phyloP scores from a whole-genome alignment of 2,329 filamentous ascomycete species.

The Colletotrichum australisinense region DNA sequence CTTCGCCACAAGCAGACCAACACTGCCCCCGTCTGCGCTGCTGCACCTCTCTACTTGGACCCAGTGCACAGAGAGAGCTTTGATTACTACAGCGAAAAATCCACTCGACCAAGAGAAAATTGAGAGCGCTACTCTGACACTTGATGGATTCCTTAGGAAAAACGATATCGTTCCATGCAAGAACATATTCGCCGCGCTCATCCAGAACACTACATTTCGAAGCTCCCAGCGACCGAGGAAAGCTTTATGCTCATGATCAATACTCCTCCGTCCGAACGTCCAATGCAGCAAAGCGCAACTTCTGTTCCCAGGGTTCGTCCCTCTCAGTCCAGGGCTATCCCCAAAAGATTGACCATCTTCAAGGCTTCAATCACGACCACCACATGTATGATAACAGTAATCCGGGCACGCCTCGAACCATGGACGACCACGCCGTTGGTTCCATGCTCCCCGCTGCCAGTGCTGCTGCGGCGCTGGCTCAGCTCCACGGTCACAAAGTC shows the following conservation, averaged over 20 bases:
- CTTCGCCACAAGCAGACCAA: slow-evolving; percentile 17
- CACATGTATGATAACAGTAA: slow-evolving; percentile 74
- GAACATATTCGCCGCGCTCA: slow-evolving; percentile 98
- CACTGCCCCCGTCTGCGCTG: background rate
- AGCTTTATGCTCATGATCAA: slow-evolving; percentile 98
- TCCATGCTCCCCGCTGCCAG: slow-evolving; percentile 75
- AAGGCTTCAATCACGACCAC: slow-evolving; percentile 70
- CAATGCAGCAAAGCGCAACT: slow-evolving; percentile 46
- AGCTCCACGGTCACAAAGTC: slow-evolving; percentile 81
- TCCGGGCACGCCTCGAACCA: slow-evolving; percentile 74
- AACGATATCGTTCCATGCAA: slow-evolving; percentile 98
- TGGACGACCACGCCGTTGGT: slow-evolving; percentile 76
- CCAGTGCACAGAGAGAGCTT: slow-evolving; percentile 21
- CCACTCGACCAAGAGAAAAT: slow-evolving; percentile 10
- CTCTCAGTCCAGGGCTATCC: slow-evolving; percentile 36
- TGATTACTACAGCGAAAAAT: slow-evolving; percentile 15
- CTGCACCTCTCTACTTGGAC: slow-evolving; percentile 2
- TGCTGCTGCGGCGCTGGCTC: slow-evolving; percentile 87
- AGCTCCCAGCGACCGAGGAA: slow-evolving; percentile 97
- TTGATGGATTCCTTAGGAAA: slow-evolving; percentile 73
- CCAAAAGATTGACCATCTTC: slow-evolving; percentile 39
- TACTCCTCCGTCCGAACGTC: slow-evolving; percentile 74
- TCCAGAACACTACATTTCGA: slow-evolving; percentile 96
- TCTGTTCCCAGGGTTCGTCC: slow-evolving; percentile 35
- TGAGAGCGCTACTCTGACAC: slow-evolving; percentile 38